Conservation (phyloP, 306 rosid genomes). For the Sphenostylis stenocarpa region DNA sequence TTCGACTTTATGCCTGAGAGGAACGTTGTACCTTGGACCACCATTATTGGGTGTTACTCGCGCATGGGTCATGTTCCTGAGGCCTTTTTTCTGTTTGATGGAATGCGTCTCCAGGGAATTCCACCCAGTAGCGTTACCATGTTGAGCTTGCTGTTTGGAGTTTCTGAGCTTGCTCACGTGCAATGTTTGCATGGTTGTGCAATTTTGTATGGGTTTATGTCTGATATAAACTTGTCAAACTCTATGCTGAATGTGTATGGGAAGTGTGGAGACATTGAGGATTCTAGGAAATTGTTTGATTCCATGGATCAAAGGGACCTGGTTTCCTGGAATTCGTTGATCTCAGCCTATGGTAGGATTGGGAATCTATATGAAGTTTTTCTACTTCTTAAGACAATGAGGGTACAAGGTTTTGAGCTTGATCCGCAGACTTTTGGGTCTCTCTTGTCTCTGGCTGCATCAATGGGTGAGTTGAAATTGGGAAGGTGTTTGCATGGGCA, state of each 20-base stretch:
- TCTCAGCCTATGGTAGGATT: constrained; percentile 53
- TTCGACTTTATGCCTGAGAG: constrained; percentile 65
- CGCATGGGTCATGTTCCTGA: constrained; percentile 30
- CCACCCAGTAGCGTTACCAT: constrained; percentile 62
- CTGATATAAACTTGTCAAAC: constrained; percentile 52
- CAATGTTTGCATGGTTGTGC: constrained; percentile 71
- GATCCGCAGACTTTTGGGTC: constrained; percentile 59
- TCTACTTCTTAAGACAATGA: constrained; percentile 48
- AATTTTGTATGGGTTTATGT: constrained; percentile 57
- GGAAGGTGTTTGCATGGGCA: constrained; percentile 68
- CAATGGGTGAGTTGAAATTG: constrained; percentile 47
- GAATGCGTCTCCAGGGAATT: constrained; percentile 56
- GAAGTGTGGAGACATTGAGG: constrained; percentile 57
- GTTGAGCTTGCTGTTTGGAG: constrained; percentile 57
- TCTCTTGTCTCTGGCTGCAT: constrained; percentile 48
- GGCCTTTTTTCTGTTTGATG: constrained; percentile 48
- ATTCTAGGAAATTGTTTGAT: constrained; percentile 63
- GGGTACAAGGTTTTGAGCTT: constrained; percentile 43
- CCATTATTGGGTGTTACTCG: constrained; percentile 73
- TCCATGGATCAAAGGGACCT: constrained; percentile 51
- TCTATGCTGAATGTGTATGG: constrained; percentile 59
- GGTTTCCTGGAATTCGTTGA: constrained; percentile 73
- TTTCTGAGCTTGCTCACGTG: constrained; percentile 43
- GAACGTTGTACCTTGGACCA: constrained; percentile 81
- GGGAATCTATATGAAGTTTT: constrained; percentile 50